Percentiles rank a stretch among this genome's conserved stretches.
These are phyloP conservation scores for Curvularia verruculosa DNA, from an alignment of 2,329 filamentous ascomycete species.

Conservation along the genomic window DNA sequence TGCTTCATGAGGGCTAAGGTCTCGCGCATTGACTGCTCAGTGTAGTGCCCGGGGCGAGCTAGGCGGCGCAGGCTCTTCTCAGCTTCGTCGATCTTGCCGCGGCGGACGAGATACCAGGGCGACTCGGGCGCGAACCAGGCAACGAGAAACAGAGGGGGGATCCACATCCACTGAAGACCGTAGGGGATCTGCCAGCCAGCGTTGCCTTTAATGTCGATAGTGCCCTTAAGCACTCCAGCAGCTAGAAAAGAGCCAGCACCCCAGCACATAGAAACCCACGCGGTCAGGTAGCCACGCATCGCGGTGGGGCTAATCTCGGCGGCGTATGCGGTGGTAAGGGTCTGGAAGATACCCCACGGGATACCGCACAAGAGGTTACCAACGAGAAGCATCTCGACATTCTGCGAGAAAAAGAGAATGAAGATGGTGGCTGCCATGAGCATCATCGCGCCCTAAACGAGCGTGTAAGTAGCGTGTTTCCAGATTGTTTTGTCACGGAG, in stretches of 20 bases:
- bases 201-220: conserved; percentile 65
- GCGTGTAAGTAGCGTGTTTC: conserved; percentile 5
- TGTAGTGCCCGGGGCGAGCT: conserved; percentile 65
- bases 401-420: conserved; percentile 52
- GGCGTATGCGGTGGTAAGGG: conserved; percentile 65
- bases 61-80: conserved; percentile 63
- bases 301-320: conserved; percentile 56
- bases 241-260: conserved; percentile 72
- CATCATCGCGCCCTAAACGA: conserved; percentile 14
- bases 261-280: conserved; percentile 76
- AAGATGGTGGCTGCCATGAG: conserved; percentile 42
- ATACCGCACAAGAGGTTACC: conserved; percentile 61
- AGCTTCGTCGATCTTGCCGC: conserved; percentile 61
- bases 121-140: conserved; percentile 33
- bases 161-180: conserved; percentile 72
- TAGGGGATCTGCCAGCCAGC: conserved; percentile 64
- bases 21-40: conserved; percentile 48
- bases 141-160: conserved; percentile 43
- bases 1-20: conserved; percentile 87
- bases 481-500: conserved; percentile 30
- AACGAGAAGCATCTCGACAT: conserved; percentile 46
- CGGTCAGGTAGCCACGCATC: conserved; percentile 56
- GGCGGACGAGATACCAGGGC: conserved; percentile 74
- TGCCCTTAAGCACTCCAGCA: conserved; percentile 69
- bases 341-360: conserved; percentile 46